These are phyloP conservation scores for Chalciporus chontae DNA, from an alignment of 768 basidiomycete species.

Conservation along the genomic window DNA sequence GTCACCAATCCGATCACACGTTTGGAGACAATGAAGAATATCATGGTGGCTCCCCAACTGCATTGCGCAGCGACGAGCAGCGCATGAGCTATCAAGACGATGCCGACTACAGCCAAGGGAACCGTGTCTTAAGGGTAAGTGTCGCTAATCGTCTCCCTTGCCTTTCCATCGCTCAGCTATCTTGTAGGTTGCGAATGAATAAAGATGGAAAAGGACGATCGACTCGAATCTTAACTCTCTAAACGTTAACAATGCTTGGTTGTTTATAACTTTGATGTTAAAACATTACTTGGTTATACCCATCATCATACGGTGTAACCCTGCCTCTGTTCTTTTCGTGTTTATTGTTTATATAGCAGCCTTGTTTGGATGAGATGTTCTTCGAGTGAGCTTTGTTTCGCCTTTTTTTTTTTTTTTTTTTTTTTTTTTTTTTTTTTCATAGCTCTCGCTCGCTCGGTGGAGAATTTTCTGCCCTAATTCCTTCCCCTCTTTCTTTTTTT, in stretches of 20 bases:
- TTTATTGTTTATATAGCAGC: not conserved
- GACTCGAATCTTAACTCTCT: not conserved
- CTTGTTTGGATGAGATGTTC: not conserved
- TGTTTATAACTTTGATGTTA: not conserved
- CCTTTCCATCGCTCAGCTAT: not conserved
- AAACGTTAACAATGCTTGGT: not conserved
- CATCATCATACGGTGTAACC: not conserved
- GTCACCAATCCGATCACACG: conserved; percentile 8
- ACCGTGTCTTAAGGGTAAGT: conserved; percentile 28
- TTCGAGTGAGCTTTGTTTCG: not conserved
- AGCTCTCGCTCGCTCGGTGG: conserved; percentile 10
- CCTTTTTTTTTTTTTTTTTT: not conserved
- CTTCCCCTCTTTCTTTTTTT: too few species aligned
- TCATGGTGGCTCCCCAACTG: conserved; percentile 7
- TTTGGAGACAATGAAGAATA: conserved; percentile 8
- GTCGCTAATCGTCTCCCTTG: not conserved
- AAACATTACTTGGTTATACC: not conserved
- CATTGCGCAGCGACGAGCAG: conserved; percentile 14
- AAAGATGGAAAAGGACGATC: not conserved
- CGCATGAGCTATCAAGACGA: conserved; percentile 32
- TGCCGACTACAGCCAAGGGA: conserved; percentile 26
- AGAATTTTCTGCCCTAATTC: not conserved
- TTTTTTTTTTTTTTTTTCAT: not conserved
- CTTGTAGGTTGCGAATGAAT: conserved; percentile 20
- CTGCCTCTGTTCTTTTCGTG: not conserved